phyloP scores from a whole-genome alignment of 352 stramenopile genomes.

The Phytopythium oedochilum region DNA sequence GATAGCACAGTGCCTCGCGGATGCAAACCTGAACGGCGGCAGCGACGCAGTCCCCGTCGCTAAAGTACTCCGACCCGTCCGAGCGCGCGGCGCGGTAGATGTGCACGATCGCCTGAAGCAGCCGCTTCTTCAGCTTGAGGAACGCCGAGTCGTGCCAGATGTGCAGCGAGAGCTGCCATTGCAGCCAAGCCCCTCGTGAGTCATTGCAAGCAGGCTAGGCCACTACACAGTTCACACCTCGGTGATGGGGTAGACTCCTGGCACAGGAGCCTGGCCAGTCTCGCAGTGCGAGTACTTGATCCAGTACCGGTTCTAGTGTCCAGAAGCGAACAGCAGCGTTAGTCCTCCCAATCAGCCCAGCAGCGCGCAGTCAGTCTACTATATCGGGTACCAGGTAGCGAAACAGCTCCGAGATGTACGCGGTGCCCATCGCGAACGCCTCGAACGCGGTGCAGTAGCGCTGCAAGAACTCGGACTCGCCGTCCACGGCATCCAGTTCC shows the following conservation, averaged over 20 bases:
- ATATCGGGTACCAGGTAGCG: constrained; percentile 61
- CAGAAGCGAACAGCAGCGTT: not conserved
- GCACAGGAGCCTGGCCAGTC: constrained; percentile 76
- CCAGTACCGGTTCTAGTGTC: constrained; percentile 75
- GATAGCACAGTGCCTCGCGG: too few species aligned
- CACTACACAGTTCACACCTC: constrained; percentile 42
- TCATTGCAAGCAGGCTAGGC: too few species aligned
- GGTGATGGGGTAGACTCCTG: constrained; percentile 76
- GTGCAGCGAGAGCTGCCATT: constrained; percentile 62
- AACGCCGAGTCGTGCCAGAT: constrained; percentile 85
- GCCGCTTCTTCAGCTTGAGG: constrained; percentile 57
- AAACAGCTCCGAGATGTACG: constrained; percentile 83
- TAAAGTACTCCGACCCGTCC: constrained; percentile 56
- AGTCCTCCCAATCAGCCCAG: too few species aligned
- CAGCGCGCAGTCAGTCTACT: too few species aligned
- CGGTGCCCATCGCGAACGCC: constrained; percentile 65
- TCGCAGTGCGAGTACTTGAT: constrained; percentile 85
- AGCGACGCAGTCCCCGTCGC: constrained; percentile 60
- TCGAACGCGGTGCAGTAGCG: constrained; percentile 69
- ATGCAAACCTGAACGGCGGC: constrained; percentile 71
- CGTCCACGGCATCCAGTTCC: constrained; percentile 50
- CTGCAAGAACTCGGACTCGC: constrained; percentile 62
- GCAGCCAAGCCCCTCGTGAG: too few species aligned
- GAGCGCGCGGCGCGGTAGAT: constrained; percentile 57
- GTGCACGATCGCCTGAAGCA: constrained; percentile 59